Evolutionary conservation across 2,329 filamentous ascomycete genomes (phyloP).

Genomic region (Septoria linicola): DNA sequence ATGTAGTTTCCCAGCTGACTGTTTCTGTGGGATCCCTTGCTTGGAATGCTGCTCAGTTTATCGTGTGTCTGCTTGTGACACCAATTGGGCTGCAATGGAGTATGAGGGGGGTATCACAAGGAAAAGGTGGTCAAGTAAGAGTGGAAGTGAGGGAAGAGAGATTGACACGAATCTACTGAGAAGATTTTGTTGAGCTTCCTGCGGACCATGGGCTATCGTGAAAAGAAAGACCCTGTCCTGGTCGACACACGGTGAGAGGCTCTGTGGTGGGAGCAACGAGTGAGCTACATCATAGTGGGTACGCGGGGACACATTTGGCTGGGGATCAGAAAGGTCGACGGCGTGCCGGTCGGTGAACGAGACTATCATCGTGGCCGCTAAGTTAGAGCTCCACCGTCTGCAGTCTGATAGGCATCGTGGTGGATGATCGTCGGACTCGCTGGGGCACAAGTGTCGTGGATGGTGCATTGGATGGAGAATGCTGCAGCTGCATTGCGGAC

Average conservation of each 20-base stretch:
- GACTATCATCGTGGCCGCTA: neutral
- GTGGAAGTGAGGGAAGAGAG: neutral
- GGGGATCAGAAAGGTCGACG: neutral
- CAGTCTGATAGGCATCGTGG: slow-evolving; percentile 2
- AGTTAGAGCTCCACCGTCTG: neutral
- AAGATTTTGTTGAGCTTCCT: slow-evolving; percentile 12
- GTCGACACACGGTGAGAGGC: neutral
- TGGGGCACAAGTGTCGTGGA: neutral
- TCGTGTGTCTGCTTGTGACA: neutral
- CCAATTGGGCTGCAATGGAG: slow-evolving; percentile 1
- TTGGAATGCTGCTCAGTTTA: neutral
- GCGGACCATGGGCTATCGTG: neutral
- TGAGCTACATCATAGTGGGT: slow-evolving; percentile 20
- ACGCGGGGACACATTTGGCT: slow-evolving; percentile 9
- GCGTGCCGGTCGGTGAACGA: slow-evolving; percentile 1
- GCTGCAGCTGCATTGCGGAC: neutral
- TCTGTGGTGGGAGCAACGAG: too few relatives aligned
- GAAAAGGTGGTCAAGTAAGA: too few relatives aligned
- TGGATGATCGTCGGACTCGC: slow-evolving; percentile 3
- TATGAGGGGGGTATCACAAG: neutral
- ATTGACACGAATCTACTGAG: neutral
- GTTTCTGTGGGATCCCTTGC: slow-evolving; percentile 3
- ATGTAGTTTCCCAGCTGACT: neutral
- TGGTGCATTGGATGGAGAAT: neutral
- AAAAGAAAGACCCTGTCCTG: too few relatives aligned